A percentile compares a stretch with the other conserved stretches of the same genome.
These are phyloP conservation scores for Hansfordia pulvinata DNA, from an alignment of 2,329 filamentous ascomycete species.

Conservation along the genomic window DNA sequence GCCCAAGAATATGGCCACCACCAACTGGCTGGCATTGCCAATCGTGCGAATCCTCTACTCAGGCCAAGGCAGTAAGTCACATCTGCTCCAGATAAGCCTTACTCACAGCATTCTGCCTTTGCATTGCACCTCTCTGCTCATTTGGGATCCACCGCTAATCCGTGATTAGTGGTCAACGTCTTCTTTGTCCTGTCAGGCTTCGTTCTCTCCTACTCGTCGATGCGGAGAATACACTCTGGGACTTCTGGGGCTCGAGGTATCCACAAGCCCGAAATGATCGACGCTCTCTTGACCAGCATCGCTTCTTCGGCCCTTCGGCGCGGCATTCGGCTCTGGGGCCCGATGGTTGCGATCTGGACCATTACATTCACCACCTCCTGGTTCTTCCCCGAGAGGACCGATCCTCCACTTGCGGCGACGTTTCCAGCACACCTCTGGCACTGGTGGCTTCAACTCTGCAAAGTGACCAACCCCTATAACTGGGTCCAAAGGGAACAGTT, in stretches of 20 bases:
- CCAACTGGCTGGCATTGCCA: constrained; percentile 1
- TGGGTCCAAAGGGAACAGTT: not conserved
- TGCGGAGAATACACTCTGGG: constrained; percentile 1
- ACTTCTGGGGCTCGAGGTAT: no score
- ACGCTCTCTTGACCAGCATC: not conserved
- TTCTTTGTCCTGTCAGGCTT: constrained; percentile 3
- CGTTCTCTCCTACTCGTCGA: constrained; percentile 1
- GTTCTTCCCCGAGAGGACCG: not conserved
- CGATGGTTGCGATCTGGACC: not conserved
- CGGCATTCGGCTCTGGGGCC: not conserved
- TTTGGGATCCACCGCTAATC: not conserved
- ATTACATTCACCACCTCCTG: not conserved
- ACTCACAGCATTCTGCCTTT: no score
- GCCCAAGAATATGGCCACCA: not conserved
- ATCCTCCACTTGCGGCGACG: no score
- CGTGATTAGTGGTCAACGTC: constrained; percentile 1
- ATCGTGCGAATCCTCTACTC: constrained; percentile 1
- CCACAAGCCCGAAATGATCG: no score
- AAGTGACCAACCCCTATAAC: not conserved
- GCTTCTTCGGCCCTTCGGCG: not conserved
- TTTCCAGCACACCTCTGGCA: not conserved
- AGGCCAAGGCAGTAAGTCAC: constrained; percentile 2
- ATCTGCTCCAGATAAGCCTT: no score
- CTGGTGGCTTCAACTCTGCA: not conserved
- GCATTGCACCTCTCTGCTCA: no score